Evolutionary conservation across 2,329 filamentous ascomycete species (phyloP).

Genomic region (Myriosclerotinia scirpicola): DNA sequence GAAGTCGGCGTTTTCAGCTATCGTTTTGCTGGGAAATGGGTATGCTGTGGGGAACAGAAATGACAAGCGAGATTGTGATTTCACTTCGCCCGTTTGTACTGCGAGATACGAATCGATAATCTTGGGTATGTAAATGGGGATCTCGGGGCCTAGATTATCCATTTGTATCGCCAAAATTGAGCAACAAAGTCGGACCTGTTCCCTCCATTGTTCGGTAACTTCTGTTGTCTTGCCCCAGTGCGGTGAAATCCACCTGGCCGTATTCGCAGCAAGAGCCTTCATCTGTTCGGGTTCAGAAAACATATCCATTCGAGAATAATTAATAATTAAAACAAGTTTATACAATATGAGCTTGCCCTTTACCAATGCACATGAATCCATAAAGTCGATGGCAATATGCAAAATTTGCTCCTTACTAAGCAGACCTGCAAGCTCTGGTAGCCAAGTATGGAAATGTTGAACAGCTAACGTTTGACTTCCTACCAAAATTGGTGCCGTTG

Average conservation of each 20-base stretch:
- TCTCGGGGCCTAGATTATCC: constrained; percentile 73
- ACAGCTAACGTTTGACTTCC: constrained; percentile 94
- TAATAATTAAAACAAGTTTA: constrained; percentile 88
- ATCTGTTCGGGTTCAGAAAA: constrained; percentile 79
- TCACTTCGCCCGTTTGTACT: constrained; percentile 59
- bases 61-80: constrained; percentile 68
- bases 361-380: constrained; percentile 84
- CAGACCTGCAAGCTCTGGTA: constrained; percentile 81
- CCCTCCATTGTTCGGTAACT: constrained; percentile 82
- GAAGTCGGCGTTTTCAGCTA: constrained; percentile 60
- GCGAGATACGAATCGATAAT: constrained; percentile 85
- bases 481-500: constrained; percentile 78
- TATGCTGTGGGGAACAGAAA: constrained; percentile 88
- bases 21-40: constrained; percentile 76
- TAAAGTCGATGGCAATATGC: constrained; percentile 87
- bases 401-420: constrained; percentile 82
- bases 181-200: constrained; percentile 90
- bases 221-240: constrained; percentile 81
- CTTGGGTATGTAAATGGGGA: constrained; percentile 86
- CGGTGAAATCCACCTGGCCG: constrained; percentile 84
- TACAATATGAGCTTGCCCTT: constrained; percentile 91
- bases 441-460: constrained; percentile 95
- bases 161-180: constrained; percentile 87
- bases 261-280: constrained; percentile 73
- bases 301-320: constrained; percentile 79